phyloP scores from a whole-genome alignment of 2,329 filamentous ascomycete genomes.

The Verticillium isaacii region DNA sequence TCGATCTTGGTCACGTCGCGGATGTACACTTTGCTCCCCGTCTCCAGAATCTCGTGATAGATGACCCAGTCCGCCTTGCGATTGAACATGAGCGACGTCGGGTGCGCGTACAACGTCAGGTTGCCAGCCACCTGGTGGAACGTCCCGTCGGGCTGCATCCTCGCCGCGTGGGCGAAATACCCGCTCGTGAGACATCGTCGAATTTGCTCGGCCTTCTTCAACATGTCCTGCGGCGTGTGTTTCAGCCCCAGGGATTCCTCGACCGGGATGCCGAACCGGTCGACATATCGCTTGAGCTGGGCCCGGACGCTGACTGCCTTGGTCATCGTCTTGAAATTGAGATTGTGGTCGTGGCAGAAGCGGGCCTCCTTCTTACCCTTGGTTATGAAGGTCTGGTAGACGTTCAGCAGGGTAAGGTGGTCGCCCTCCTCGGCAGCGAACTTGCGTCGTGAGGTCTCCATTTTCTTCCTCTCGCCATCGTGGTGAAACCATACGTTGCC shows the following conservation, averaged over 20 bases:
- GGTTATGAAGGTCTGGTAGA: slow-evolving; percentile 84
- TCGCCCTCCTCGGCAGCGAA: slow-evolving; percentile 94
- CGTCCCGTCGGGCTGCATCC: slow-evolving; percentile 89
- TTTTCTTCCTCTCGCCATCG: slow-evolving; percentile 68
- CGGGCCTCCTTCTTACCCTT: slow-evolving; percentile 76
- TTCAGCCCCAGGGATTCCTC: slow-evolving; percentile 53
- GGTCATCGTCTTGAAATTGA: slow-evolving; percentile 82
- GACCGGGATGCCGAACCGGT: slow-evolving; percentile 71
- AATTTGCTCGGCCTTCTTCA: slow-evolving; percentile 63
- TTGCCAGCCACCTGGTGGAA: slow-evolving; percentile 82
- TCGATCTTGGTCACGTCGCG: slow-evolving; percentile 90
- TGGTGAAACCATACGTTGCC: slow-evolving; percentile 79
- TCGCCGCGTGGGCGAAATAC: slow-evolving; percentile 89
- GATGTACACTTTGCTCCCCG: slow-evolving; percentile 82
- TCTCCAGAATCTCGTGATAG: slow-evolving; percentile 91
- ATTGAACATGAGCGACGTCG: slow-evolving; percentile 92
- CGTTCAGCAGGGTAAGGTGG: slow-evolving; percentile 86
- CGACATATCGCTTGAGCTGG: slow-evolving; percentile 82
- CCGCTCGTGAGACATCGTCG: slow-evolving; percentile 80
- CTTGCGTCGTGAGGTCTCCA: slow-evolving; percentile 69
- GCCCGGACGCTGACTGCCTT: slow-evolving; percentile 80
- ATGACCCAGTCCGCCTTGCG: slow-evolving; percentile 95
- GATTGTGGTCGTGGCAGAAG: slow-evolving; percentile 81
- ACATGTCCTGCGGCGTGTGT: slow-evolving; percentile 15
- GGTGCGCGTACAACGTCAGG: slow-evolving; percentile 78